Evolutionary conservation across 805 yeast species (phyloP).

Genomic region (Blastobotrys peoriensis): DNA sequence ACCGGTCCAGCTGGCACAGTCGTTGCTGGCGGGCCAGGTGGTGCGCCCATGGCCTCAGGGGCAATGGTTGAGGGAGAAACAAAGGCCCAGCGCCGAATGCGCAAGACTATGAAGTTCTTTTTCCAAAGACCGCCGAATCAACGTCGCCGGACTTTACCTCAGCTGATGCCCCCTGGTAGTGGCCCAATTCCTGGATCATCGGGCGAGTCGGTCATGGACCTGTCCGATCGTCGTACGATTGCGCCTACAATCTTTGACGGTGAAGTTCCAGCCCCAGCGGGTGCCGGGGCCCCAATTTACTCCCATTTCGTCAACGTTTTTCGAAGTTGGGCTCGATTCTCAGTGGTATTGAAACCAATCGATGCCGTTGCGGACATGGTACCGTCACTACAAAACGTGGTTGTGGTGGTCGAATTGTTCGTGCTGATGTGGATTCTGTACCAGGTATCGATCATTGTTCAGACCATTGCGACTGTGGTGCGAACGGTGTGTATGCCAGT

Average conservation of each 20-base stretch:
- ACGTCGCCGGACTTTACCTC: not conserved
- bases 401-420: constrained; percentile 23
- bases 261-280: not conserved
- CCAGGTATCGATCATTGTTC: constrained; percentile 26
- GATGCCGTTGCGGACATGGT: constrained; percentile 24
- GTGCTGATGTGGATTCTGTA: constrained; percentile 26
- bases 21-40: not conserved
- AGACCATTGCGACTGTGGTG: constrained; percentile 23
- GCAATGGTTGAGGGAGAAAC: constrained; percentile 2
- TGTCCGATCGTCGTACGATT: constrained; percentile 1
- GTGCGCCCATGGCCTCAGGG: not conserved
- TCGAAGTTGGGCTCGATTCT: constrained; percentile 19
- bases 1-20: too few species aligned
- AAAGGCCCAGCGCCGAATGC: constrained; percentile 11
- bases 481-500: constrained; percentile 25
- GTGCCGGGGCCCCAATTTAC: not conserved
- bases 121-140: constrained; percentile 3
- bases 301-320: constrained; percentile 14
- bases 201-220: not conserved
- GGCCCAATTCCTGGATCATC: not conserved
- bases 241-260: constrained; percentile 4
- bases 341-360: constrained; percentile 24
- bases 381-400: constrained; percentile 19
- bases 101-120: constrained; percentile 14
- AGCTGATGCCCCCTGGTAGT: too few species aligned